These are phyloP conservation scores for Geosmithia putterillii DNA, from an alignment of 2,329 filamentous ascomycete genomes.

Conservation along the genomic window DNA sequence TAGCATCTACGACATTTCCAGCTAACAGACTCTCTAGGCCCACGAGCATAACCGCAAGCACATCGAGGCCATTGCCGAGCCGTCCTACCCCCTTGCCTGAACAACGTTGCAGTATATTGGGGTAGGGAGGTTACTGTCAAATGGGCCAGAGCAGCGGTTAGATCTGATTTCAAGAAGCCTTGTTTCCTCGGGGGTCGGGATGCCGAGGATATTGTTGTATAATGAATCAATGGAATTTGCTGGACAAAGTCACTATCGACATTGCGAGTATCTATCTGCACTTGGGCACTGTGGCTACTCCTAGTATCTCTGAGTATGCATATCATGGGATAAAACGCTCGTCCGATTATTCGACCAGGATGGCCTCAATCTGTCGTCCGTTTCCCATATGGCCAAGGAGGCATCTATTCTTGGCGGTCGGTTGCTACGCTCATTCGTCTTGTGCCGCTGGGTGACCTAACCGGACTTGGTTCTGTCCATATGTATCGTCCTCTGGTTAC, in stretches of 20 bases:
- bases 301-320: too few relatives aligned
- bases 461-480: too few relatives aligned
- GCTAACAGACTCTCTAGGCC: conserved; percentile 41
- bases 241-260: neutral
- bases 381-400: too few relatives aligned
- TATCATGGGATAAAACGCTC: too few relatives aligned
- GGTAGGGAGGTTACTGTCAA: neutral
- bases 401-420: too few relatives aligned
- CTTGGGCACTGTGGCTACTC: too few relatives aligned
- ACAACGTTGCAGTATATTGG: neutral
- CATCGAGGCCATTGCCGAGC: conserved; percentile 69
- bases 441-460: too few relatives aligned
- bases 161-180: neutral
- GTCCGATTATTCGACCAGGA: too few relatives aligned
- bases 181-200: neutral
- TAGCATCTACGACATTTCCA: neutral
- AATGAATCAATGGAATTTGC: neutral
- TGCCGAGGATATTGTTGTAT: neutral
- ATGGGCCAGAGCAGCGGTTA: neutral
- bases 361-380: too few relatives aligned
- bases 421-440: too few relatives aligned
- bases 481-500: too few relatives aligned
- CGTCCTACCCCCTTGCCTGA: conserved; percentile 66
- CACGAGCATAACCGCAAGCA: conserved; percentile 79
- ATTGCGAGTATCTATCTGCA: too few relatives aligned